Base-by-base conservation (phyloP, 2,329 filamentous ascomycete species). In the Cladosporium austrohemisphaericum region DNA sequence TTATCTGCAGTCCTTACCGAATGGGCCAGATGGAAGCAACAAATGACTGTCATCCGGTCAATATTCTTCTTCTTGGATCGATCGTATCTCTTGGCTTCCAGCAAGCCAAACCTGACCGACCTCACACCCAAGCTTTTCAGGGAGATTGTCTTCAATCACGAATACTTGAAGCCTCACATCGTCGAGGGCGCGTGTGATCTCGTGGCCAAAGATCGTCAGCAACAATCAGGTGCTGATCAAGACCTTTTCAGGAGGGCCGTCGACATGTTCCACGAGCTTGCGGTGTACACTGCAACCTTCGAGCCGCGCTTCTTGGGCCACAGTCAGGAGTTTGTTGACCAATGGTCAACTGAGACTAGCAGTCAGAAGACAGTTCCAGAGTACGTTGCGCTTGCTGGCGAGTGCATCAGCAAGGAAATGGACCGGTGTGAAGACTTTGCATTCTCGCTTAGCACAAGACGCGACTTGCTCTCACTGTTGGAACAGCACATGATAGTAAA, bases 1-100 rank as follows among this genome's bases (percentile, higher is more conserved):
- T 68, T 96, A 52, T 75, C 76, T 59, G 70, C 71, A 4, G 77
- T 83, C 20, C 69, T 83, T 38, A 65, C 71, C 35, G 76, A 77
- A 45, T 98, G 93, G 92, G 76, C 77, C 50, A 74, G 73, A 18
- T 98, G 92, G 91, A 86, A 84, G 59, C 73, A 77, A 32, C 86
- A 93, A 67, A 76, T 89, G 70, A 86, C 88, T 56, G 83, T 84
- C 11, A 80, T 98, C 45, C 82, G 90, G 41, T 92, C 87, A 55
- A 86, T 94, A 31, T 97, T 96, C 70, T 95, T 90, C 71, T 98
- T 91, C 63, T 78, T 98, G 56, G 92, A 98, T 65, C 84, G 93
- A 55, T 88, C 90, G 2, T 96, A 90, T 63, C 76, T 98, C 6
- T 74, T 95, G 2, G 84, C 85, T 50, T 83, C 84, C 37, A 83